These are phyloP conservation scores for Anastatica hierochuntica DNA, from an alignment of 345 rosid genomes.

Conservation along the genomic window DNA sequence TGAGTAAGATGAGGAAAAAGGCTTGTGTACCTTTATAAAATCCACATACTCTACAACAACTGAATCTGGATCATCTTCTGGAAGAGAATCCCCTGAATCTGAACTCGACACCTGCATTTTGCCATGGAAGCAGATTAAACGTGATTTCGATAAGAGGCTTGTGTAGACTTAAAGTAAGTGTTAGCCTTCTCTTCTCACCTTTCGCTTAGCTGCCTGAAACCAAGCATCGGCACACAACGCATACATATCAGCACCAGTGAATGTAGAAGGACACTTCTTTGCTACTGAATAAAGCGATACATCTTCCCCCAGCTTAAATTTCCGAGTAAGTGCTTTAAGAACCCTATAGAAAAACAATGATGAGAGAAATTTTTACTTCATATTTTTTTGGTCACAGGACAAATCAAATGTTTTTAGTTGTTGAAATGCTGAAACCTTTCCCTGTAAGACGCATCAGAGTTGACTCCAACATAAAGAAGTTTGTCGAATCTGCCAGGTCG, in stretches of 20 bases:
- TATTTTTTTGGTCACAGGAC: neutral
- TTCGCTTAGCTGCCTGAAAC: constrained; percentile 93
- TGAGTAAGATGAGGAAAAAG: neutral
- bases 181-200: constrained; percentile 33
- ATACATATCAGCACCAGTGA: constrained; percentile 98
- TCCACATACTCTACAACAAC: constrained; percentile 60
- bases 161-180: neutral
- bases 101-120: constrained; percentile 41
- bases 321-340: constrained; percentile 90
- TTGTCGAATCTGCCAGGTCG: constrained; percentile 97
- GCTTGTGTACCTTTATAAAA: constrained; percentile 68
- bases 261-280: constrained; percentile 74
- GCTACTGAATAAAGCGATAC: constrained; percentile 76
- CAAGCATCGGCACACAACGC: constrained; percentile 99
- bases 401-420: neutral
- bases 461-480: constrained; percentile 88
- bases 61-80: constrained; percentile 40
- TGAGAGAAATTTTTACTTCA: neutral
- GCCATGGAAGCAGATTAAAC: constrained; percentile 2
- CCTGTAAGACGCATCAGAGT: constrained; percentile 75
- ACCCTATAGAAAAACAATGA: constrained; percentile 41
- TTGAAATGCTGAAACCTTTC: constrained; percentile 48
- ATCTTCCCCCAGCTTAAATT: constrained; percentile 69
- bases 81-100: constrained; percentile 32
- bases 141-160: neutral